phyloP scores from a whole-genome alignment of 106 monocot species.

The Platanthera guangdongensis region DNA sequence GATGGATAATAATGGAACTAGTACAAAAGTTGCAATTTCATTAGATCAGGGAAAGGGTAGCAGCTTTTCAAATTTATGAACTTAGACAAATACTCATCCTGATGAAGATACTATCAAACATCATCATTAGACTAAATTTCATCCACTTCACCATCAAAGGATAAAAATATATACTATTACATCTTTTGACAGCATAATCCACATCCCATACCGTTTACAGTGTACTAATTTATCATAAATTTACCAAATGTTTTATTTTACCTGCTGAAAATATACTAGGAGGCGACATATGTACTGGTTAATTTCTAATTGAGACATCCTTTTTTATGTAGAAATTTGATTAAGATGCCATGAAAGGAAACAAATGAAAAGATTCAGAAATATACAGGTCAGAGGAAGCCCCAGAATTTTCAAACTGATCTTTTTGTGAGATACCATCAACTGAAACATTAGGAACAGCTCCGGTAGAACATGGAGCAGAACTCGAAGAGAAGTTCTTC shows the following conservation, averaged over 20 bases:
- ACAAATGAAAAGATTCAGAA: constrained; percentile 3
- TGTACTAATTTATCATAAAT: neutral
- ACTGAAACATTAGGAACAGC: constrained; percentile 51
- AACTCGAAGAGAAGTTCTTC: constrained; percentile 26
- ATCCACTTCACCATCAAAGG: neutral
- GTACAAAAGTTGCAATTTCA: neutral
- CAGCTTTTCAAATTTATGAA: neutral
- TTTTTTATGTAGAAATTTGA: neutral
- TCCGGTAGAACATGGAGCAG: constrained; percentile 31
- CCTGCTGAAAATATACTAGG: neutral
- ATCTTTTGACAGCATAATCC: neutral
- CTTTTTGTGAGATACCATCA: constrained; percentile 33
- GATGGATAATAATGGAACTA: neutral
- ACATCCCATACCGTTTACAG: neutral
- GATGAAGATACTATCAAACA: neutral
- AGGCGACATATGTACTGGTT: neutral
- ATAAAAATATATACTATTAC: neutral
- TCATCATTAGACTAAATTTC: neutral
- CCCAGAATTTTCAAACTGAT: constrained; percentile 34
- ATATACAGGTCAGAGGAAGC: constrained; percentile 49
- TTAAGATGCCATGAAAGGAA: neutral
- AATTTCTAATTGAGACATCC: neutral
- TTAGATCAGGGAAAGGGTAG: neutral
- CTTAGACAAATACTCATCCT: neutral
- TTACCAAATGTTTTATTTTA: neutral